Conservation (phyloP, 2,329 filamentous ascomycete species). For the Trichoderma gracile region DNA sequence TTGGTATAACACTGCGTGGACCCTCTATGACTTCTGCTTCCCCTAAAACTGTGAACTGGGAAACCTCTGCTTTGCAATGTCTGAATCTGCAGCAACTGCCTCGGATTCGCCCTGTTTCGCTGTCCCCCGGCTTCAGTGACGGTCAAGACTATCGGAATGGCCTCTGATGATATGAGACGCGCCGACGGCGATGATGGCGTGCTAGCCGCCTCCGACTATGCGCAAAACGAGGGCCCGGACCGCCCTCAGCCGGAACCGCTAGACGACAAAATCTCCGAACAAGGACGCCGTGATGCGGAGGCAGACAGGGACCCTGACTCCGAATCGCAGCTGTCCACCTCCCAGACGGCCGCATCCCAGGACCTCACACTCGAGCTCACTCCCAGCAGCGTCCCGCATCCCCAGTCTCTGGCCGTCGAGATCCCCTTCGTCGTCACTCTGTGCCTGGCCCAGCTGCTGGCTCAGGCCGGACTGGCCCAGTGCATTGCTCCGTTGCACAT, state of each 20-base stretch:
- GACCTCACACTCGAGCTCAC: conserved; percentile 13
- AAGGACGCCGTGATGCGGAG: neutral
- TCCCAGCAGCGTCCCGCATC: conserved; percentile 15
- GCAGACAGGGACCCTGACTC: neutral
- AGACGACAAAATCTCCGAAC: neutral
- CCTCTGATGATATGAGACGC: neutral
- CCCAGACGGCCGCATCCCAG: neutral
- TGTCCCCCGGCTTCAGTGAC: neutral
- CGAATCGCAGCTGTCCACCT: neutral
- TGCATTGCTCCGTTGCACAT: conserved; percentile 39
- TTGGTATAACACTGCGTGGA: too few relatives aligned
- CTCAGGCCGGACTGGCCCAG: conserved; percentile 30
- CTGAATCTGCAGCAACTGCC: neutral
- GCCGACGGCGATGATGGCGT: neutral
- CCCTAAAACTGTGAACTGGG: neutral
- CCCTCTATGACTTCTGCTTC: too few relatives aligned
- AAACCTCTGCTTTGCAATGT: neutral
- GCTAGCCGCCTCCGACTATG: neutral
- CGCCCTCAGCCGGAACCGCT: neutral
- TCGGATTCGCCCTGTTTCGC: neutral
- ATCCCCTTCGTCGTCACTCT: conserved; percentile 25
- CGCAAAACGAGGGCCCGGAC: neutral
- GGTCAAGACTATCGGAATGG: neutral
- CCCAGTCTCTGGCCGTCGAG: conserved; percentile 1
- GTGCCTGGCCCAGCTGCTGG: conserved; percentile 31